These are phyloP conservation scores for Cordyceps farinosa DNA, from an alignment of 2,329 filamentous ascomycete genomes.

Conservation along the genomic window DNA sequence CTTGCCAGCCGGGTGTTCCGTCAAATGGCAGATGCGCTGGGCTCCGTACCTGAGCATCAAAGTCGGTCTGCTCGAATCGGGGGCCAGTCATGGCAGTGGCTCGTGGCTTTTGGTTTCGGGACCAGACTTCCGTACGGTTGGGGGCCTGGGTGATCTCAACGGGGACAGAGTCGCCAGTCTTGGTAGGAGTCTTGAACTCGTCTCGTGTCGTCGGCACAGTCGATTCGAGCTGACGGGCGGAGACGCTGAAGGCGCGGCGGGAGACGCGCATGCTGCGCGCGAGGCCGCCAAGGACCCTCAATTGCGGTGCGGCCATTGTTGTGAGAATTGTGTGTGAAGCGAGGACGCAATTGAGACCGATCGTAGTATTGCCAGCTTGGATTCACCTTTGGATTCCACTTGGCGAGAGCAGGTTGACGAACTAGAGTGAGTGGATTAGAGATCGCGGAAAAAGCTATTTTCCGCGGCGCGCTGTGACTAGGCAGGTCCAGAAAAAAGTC, in stretches of 20 bases:
- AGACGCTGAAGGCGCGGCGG: conserved; percentile 47
- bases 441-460: conserved; percentile 19
- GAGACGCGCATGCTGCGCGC: conserved; percentile 42
- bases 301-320: conserved; percentile 45
- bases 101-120: conserved; percentile 77
- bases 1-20: neutral
- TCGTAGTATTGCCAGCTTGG: neutral
- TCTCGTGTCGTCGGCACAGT: conserved; percentile 36
- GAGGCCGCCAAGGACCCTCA: conserved; percentile 43
- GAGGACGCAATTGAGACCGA: conserved; percentile 8
- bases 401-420: conserved; percentile 14
- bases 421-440: conserved; percentile 19
- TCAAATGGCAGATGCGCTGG: neutral
- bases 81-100: conserved; percentile 86
- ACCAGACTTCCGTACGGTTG: conserved; percentile 80
- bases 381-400: conserved; percentile 5
- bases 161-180: conserved; percentile 41
- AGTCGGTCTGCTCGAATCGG: conserved; percentile 95
- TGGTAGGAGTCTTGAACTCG: conserved; percentile 38
- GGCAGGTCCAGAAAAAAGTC: conserved; percentile 18
- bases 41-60: conserved; percentile 77
- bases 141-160: conserved; percentile 71
- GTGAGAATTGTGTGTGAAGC: conserved; percentile 6
- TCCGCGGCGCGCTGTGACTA: neutral
- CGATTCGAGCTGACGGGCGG: conserved; percentile 46